A percentile compares a stretch with the other conserved stretches of the same genome.
Conservation (phyloP, 2,329 filamentous ascomycete species). For the Emergomyces orientalis region DNA sequence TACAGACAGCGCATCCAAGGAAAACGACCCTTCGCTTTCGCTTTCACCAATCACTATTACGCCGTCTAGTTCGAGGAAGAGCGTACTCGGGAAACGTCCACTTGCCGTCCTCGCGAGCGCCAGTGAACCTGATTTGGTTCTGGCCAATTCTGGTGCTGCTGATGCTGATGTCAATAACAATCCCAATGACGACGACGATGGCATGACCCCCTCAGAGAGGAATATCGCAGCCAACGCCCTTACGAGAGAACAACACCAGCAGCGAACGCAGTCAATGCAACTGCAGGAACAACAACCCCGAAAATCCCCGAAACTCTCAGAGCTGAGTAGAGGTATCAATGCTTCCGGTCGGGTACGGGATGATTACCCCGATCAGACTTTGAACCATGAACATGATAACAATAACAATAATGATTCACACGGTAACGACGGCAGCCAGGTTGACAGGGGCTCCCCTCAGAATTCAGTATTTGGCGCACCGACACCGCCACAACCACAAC, state of each 20-base stretch:
- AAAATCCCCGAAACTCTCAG: conserved; percentile 30
- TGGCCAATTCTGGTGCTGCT: conserved; percentile 23
- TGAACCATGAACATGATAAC: neutral
- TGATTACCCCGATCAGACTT: neutral
- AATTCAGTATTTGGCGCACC: neutral
- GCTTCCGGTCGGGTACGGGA: conserved; percentile 6
- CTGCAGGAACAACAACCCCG: conserved; percentile 19
- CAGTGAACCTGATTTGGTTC: conserved; percentile 26
- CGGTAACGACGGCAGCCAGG: neutral
- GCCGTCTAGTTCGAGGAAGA: conserved; percentile 31
- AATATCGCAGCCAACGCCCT: conserved; percentile 30
- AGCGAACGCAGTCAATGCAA: neutral
- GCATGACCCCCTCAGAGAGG: conserved; percentile 31
- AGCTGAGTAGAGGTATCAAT: conserved; percentile 20
- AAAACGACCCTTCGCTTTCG: conserved; percentile 41
- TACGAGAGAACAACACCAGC: neutral
- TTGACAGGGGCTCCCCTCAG: neutral
- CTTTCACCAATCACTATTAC: conserved; percentile 28
- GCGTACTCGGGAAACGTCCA: conserved; percentile 34
- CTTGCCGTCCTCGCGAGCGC: conserved; percentile 34
- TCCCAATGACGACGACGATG: conserved; percentile 19
- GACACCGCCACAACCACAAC: neutral
- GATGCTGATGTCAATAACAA: conserved; percentile 4
- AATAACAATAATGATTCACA: neutral
- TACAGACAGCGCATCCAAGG: conserved; percentile 35